A percentile compares a stretch with the other conserved stretches of the same genome.
Conservation (phyloP, 805 yeast genomes). For the Jamesozyma jinghongensis region DNA sequence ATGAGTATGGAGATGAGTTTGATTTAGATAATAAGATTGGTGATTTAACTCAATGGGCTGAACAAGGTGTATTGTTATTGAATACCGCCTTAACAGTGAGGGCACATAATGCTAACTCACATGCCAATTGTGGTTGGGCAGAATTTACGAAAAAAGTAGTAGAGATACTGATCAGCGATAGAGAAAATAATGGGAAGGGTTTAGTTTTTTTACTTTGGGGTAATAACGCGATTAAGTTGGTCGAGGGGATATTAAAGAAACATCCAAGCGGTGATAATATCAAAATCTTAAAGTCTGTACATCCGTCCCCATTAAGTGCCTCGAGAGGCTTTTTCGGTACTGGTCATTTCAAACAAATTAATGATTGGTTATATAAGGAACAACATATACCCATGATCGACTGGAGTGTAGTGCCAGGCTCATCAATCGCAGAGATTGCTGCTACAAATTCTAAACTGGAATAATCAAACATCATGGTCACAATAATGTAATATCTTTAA, state of each 20-base stretch:
- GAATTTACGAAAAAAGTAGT: constrained; percentile 70
- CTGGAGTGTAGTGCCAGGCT: constrained; percentile 45
- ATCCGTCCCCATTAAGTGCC: constrained; percentile 94
- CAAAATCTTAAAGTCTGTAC: constrained; percentile 62
- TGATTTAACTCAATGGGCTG: constrained; percentile 74
- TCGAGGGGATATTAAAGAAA: constrained; percentile 32
- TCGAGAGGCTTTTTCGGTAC: constrained; percentile 70
- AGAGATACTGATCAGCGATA: constrained; percentile 40
- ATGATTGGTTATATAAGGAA: constrained; percentile 56
- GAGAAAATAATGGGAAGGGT: constrained; percentile 39
- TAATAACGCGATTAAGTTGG: constrained; percentile 56
- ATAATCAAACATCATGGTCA: background rate
- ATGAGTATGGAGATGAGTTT: constrained; percentile 62
- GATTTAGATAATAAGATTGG: constrained; percentile 40
- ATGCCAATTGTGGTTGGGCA: constrained; percentile 89
- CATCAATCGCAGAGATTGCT: constrained; percentile 16
- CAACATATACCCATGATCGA: constrained; percentile 42
- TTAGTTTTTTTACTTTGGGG: constrained; percentile 80
- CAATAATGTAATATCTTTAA: background rate
- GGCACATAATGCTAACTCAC: constrained; percentile 91
- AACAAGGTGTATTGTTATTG: constrained; percentile 75
- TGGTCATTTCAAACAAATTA: constrained; percentile 63
- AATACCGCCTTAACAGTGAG: constrained; percentile 86
- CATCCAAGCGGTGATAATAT: constrained; percentile 25
- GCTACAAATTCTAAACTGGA: constrained; percentile 8